Conservation (phyloP, 345 rosid species). For the Conringia planisiliqua region DNA sequence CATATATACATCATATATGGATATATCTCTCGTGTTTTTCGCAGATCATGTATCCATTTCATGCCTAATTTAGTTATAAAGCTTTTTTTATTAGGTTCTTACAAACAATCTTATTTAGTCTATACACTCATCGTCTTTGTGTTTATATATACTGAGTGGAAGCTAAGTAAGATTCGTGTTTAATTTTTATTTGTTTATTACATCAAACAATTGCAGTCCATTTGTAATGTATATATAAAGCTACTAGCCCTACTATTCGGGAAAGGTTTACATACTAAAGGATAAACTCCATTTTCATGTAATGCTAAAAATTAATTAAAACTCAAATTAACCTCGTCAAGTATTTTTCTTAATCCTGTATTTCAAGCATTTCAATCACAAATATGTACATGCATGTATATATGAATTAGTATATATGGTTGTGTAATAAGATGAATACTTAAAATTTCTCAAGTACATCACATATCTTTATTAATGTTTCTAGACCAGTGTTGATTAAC, state of each 20-base stretch:
- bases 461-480: background rate
- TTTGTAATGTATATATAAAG: background rate
- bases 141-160: background rate
- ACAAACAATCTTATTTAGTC: background rate
- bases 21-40: background rate
- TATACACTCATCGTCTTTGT: background rate
- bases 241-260: background rate
- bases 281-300: background rate
- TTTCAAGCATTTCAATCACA: background rate
- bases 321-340: background rate
- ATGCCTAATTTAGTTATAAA: background rate
- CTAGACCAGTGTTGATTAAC: background rate
- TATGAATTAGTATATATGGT: background rate
- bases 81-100: background rate
- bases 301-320: background rate
- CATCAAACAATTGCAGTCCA: background rate
- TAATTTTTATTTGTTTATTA: background rate
- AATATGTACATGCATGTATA: background rate
- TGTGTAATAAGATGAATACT: background rate
- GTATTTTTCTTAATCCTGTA: background rate
- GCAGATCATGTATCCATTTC: background rate
- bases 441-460: background rate
- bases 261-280: background rate
- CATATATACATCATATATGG: background rate
- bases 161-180: background rate